Conservation (phyloP, 345 rosid genomes). For the Stellera chamaejasme region DNA sequence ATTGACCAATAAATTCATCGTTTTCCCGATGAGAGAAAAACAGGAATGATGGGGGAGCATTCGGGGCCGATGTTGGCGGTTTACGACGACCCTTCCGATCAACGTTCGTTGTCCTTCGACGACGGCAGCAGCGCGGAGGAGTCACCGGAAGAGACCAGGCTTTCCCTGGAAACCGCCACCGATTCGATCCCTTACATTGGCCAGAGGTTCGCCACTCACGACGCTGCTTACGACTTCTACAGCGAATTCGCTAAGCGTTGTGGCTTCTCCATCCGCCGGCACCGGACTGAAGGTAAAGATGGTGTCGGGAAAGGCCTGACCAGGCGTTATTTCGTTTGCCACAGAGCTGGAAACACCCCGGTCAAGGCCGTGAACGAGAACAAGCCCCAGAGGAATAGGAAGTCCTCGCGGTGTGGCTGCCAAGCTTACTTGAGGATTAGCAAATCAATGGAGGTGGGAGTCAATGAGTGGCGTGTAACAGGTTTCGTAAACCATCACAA, state of each 20-base stretch:
- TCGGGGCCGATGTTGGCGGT: conserved; percentile 52
- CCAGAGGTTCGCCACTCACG: conserved; percentile 79
- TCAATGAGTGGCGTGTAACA: conserved; percentile 87
- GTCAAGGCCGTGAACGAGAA: conserved; percentile 50
- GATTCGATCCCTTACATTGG: conserved; percentile 76
- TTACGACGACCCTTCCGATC: conserved; percentile 86
- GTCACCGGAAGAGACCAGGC: conserved; percentile 66
- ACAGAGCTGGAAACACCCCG: conserved; percentile 98
- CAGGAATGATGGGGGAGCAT: conserved; percentile 61
- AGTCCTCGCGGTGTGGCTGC: conserved; percentile 93
- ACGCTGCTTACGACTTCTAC: conserved; percentile 86
- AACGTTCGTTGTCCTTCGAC: conserved; percentile 68
- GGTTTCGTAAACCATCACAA: conserved; percentile 88
- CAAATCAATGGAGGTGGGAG: conserved; percentile 63
- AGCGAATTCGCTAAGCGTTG: conserved; percentile 78
- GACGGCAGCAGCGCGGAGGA: conserved; percentile 83
- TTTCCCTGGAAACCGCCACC: conserved; percentile 55
- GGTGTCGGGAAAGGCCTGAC: conserved; percentile 96
- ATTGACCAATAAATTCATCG: conserved; percentile 9
- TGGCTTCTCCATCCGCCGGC: conserved; percentile 92
- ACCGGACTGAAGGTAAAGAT: conserved; percentile 95
- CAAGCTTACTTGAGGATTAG: conserved; percentile 86
- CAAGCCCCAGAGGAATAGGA: conserved; percentile 85
- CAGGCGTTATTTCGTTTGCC: conserved; percentile 94
- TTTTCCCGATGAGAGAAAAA: conserved; percentile 14